Base-by-base conservation (phyloP, 2,329 filamentous ascomycete species). In the Exserohilum rostratum region DNA sequence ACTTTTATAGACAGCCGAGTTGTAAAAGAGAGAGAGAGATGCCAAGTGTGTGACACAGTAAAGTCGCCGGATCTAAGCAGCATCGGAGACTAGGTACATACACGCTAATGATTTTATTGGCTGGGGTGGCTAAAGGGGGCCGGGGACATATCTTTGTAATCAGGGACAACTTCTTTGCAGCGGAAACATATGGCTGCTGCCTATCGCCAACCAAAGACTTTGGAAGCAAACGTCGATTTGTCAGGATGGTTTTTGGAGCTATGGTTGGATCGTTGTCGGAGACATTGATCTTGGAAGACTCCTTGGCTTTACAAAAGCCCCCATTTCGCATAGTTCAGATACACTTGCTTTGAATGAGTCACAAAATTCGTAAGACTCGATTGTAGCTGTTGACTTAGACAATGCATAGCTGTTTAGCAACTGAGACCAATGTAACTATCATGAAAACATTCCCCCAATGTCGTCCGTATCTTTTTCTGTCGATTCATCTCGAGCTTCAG, bases 61-160 rank as follows among this genome's bases (percentile, higher is more conserved):
- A 65, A 55, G 60, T 65, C 58, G 53, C 62, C 64, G 62, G 46
- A 51, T 27, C 31, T 54, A 35, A n/a, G n/a, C n/a, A n/a, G 22
- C 15, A 42, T 48, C 61, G 59, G 63, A 62, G 53, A 62, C 22
- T 15, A 42, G 20, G 49, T 12, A 30, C n/a, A 15, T n/a, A n/a
- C 15, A 38, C 1, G n/a, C 25, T 38, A 61, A 57, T 15, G 37
- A 46, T 64, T 58, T 58, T 45, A 66, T 62, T 60, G 56, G 55
- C 46, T 39, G 44, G 4, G 37, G 3, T 3, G 7, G 13, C 10
- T 2, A 18, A 33, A 34, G 29, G 33, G 18, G 40, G 31, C 2
- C 13, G 5, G 2, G 35, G 7, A 7, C 22, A 7, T 25, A 7
- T 25, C 22, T 25, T 25, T 25, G 22, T 25, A 25, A 4, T 25